Evolutionary conservation across 2,329 filamentous ascomycete species (phyloP), one percentile per base, ranked within the genome.

Genomic region (Thielaviopsis punctulata): DNA sequence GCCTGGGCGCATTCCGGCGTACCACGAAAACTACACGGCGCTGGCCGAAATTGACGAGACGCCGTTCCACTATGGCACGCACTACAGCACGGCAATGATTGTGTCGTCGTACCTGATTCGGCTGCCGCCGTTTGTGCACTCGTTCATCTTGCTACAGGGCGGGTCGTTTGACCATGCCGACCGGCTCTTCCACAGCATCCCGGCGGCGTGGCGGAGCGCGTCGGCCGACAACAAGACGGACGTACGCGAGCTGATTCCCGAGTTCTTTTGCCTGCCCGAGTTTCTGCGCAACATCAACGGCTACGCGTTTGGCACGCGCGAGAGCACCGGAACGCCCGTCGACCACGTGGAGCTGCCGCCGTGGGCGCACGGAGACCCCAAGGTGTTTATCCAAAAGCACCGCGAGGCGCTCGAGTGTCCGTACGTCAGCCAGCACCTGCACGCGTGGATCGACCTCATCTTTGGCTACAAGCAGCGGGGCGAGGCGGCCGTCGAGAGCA

Each of bases 11-110:
- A 84, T 93, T 57, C 72, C 77, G 0, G 86, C 88, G 6, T 94
- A 92, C 60, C 76, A 79, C 49, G 85, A 93, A 60, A 79, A 88
- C 25, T 96, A 95, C 64, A 80, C 82, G 58, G 85, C 86, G 15
- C 82, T 98, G 63, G 82, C 82, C 1, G 92, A 96, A 63, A 94
- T 98, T 73, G 86, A 83, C 7, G 89, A 95, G 45, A 82, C 85
- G 0, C 85, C 92, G 0, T 98, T 95, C 63, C 92, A 98, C 63
- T 98, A 96, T 59, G 92, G 92, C 18, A 98, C 93, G 0, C 93
- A 98, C 64, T 98, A 98, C 65, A 96, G 92, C 1, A 96, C 92
- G 2, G 92, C 92, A 7, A 98, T 96, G 92, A 95, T 95, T 55
- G 92, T 98, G 6, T 88, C 88, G 12, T 95, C 89, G 0, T 98